Evolutionary conservation across 345 rosid species (phyloP), one percentile per base, ranked within the genome.

Genomic region (Euphorbia tirucalli): DNA sequence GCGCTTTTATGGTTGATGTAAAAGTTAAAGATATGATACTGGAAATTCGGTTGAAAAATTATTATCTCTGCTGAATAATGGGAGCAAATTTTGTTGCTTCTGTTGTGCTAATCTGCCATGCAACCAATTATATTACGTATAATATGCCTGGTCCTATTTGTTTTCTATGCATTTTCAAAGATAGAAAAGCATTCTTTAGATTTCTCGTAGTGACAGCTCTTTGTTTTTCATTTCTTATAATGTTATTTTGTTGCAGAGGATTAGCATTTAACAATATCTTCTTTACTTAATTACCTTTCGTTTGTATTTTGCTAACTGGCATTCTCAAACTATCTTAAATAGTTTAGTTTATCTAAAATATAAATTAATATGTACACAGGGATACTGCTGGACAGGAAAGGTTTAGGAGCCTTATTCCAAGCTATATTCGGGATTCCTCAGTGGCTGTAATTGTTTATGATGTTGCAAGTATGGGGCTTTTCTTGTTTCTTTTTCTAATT

Each of bases 331-430:
- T 24, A 3, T 66, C 41, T 56, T 27, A 27, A 16, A 27, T 46
- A 15, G 6, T 66, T 16, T 9, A 7, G 14, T 48, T 15, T 46
- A 52, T 48, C 24, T 61, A 41, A 61, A 19, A 61, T 32, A 61
- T 32, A 44, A 32, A 35, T 32, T 18, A 19, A 21, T 4, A 65
- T 65, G 37, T 44, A 25, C 11, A 15, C 75, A 72, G 75, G 75
- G 75, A 72, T 24, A 72, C 75, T 18, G 75, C 75, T 72, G 75
- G 75, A 27, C 75, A 72, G 35, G 75, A 72, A 64, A 72, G 75
- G 28, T 72, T 72, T 69, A 72, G 75, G 57, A 72, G 75, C 24
- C 75, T 72, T n/a, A 72, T 72, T 55, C 75, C 75, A 64, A 72
- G 75, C 27, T 72, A 72, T 16, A 72, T 72, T n/a, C 56, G 75